Percentiles rank a stretch among this genome's conserved stretches.
Evolutionary conservation across 2,329 filamentous ascomycete species (phyloP).

Genomic region (Fusarium xylarioides): DNA sequence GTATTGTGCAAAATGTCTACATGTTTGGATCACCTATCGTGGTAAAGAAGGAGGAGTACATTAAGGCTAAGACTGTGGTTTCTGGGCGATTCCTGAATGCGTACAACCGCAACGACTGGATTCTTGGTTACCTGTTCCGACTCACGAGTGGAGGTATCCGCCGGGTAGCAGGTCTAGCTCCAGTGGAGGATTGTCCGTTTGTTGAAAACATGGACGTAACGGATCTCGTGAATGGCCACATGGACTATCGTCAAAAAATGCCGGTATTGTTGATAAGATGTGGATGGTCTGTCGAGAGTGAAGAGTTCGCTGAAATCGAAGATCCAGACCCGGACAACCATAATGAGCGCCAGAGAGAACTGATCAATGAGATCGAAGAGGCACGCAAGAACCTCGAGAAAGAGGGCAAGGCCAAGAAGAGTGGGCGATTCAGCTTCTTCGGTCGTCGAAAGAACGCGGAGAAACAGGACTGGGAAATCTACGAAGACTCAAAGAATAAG

Average conservation of each 20-base stretch:
- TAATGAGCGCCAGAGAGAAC: slow-evolving; percentile 83
- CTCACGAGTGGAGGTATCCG: slow-evolving; percentile 92
- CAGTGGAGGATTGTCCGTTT: slow-evolving; percentile 78
- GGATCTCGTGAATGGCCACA: slow-evolving; percentile 86
- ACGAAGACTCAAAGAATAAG: slow-evolving; percentile 72
- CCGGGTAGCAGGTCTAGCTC: slow-evolving; percentile 82
- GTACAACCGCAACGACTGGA: slow-evolving; percentile 96
- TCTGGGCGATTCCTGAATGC: slow-evolving; percentile 94
- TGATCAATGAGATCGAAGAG: slow-evolving; percentile 97
- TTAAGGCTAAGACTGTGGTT: slow-evolving; percentile 82
- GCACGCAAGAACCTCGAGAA: slow-evolving; percentile 86
- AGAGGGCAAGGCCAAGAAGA: slow-evolving; percentile 73
- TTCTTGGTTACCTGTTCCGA: slow-evolving; percentile 93
- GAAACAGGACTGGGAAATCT: slow-evolving; percentile 94
- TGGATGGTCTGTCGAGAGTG: slow-evolving; percentile 89
- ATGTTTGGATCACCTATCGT: slow-evolving; percentile 93
- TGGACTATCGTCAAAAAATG: slow-evolving; percentile 96
- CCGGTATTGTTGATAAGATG: slow-evolving; percentile 85
- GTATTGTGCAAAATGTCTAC: slow-evolving; percentile 93
- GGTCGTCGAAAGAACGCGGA: slow-evolving; percentile 81
- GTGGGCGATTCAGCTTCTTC: slow-evolving; percentile 77
- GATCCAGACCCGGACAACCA: slow-evolving; percentile 97
- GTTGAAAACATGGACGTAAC: slow-evolving; percentile 93
- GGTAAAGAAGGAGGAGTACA: slow-evolving; percentile 88
- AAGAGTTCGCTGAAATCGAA: slow-evolving; percentile 96